Percentiles rank a stretch among this genome's conserved stretches.
These are phyloP conservation scores for Citrus sinensis DNA, from an alignment of 345 rosid species.

Conservation along the genomic window DVS_A1.0 CM039162.1:29294001-29294500, in stretches of 20 bases:
- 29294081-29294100: background rate
- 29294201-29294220: constrained; percentile 8
- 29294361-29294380: background rate
- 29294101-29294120: background rate
- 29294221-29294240: constrained; percentile 14
- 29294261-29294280: constrained; percentile 7
- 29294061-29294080: background rate
- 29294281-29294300: background rate
- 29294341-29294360: background rate
- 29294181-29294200: constrained; percentile 1
- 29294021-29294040: background rate
- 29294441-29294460: background rate
- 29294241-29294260: constrained; percentile 17
- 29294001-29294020: background rate
- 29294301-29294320: background rate
- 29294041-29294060: background rate
- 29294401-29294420: background rate
- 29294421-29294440: background rate
- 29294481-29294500: background rate
- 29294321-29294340: background rate
- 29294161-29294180: background rate
- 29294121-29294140: background rate
- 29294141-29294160: background rate
- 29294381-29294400: background rate
- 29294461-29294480: background rate